Evolutionary conservation across 2,329 filamentous ascomycete species (phyloP).

Genomic region (Ambrosiella beaveri): DNA sequence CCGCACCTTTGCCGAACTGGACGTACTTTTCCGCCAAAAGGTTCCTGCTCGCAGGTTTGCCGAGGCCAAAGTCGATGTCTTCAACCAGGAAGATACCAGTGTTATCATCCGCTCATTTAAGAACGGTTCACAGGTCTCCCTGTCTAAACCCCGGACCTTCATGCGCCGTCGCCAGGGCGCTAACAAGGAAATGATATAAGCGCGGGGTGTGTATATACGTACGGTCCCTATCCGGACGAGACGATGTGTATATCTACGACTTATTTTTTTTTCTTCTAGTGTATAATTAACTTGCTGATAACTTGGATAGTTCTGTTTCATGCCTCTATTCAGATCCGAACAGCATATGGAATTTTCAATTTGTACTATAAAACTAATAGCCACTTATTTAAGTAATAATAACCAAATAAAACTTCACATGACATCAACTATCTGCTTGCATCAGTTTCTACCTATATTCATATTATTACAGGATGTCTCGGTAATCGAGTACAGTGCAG

Average conservation of each 20-base stretch:
- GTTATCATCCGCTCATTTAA: conserved; percentile 10
- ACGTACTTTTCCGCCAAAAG: conserved; percentile 24
- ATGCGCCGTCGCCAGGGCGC: conserved; percentile 9
- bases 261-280: background rate
- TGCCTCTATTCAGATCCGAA: background rate
- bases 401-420: background rate
- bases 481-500: background rate
- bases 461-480: background rate
- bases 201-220: background rate
- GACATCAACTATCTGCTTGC: too few relatives aligned
- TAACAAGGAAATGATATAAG: conserved; percentile 4
- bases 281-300: background rate
- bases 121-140: conserved; percentile 11
- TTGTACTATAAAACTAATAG: background rate
- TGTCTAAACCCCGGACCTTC: conserved; percentile 5
- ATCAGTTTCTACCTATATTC: too few relatives aligned
- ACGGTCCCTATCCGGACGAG: too few relatives aligned
- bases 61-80: conserved; percentile 13
- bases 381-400: background rate
- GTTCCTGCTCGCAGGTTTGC: conserved; percentile 25
- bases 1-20: conserved; percentile 28
- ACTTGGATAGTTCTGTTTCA: background rate
- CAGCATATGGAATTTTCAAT: background rate
- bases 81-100: conserved; percentile 12
- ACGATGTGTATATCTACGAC: background rate